Conservation (phyloP, 148 eudicot species). For the Polygonum maritimum region DNA sequence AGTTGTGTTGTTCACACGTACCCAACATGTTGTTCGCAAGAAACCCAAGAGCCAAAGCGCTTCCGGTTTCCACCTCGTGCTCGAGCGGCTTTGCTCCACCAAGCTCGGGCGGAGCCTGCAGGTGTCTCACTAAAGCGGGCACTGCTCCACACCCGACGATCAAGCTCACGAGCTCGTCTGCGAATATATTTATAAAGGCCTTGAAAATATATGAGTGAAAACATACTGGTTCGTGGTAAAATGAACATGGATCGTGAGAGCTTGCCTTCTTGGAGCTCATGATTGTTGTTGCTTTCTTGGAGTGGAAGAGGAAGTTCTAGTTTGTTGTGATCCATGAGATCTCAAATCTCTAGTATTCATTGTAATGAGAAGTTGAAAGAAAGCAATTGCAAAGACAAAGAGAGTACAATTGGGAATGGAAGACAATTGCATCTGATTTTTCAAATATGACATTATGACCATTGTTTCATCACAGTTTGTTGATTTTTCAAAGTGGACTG, state of each 20-base stretch:
- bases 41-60: constrained; percentile 83
- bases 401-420: too few relatives aligned
- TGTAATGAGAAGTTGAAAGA: too few relatives aligned
- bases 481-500: too few relatives aligned
- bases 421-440: too few relatives aligned
- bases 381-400: too few relatives aligned
- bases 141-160: constrained; percentile 71
- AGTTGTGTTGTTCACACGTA: too few relatives aligned
- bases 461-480: neutral
- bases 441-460: neutral
- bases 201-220: too few relatives aligned
- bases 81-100: constrained; percentile 35
- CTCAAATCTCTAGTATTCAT: too few relatives aligned
- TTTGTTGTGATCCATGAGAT: constrained; percentile 17
- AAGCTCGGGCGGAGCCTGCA: constrained; percentile 41
- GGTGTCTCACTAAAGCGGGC: constrained; percentile 54
- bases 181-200: constrained; percentile 4
- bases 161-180: constrained; percentile 58
- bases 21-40: constrained; percentile 28
- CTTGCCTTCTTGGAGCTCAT: constrained; percentile 63
- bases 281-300: constrained; percentile 19
- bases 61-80: constrained; percentile 84
- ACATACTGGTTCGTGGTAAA: too few relatives aligned
- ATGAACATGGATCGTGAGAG: constrained; percentile 4
- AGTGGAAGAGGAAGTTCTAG: constrained; percentile 11